Percentiles rank a stretch among this genome's conserved stretches.
These are phyloP conservation scores for Fagus sylvatica DNA, from an alignment of 306 rosid species.

Conservation along the genomic window DNA sequence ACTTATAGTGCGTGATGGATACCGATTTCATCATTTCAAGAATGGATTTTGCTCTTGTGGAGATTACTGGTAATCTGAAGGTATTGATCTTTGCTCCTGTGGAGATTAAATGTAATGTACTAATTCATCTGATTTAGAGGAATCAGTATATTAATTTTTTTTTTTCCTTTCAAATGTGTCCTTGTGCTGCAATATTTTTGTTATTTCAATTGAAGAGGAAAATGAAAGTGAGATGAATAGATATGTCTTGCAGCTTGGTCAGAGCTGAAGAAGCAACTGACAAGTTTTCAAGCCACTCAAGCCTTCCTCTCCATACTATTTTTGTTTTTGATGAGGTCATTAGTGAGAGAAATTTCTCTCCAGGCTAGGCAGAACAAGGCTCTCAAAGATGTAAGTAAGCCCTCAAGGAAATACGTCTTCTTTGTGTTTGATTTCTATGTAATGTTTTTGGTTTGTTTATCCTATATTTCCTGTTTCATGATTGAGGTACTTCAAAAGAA, in stretches of 20 bases:
- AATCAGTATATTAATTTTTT: not conserved
- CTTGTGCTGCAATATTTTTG: not conserved
- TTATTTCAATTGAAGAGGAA: not conserved
- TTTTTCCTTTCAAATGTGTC: not conserved
- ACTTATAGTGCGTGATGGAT: conserved; percentile 51
- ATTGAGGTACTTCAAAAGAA: not conserved
- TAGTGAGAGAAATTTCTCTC: not conserved
- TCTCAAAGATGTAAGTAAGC: not conserved
- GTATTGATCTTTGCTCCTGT: conserved; percentile 30
- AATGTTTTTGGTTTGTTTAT: not conserved
- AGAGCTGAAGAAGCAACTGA: not conserved
- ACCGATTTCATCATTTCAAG: conserved; percentile 54
- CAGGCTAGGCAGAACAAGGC: not conserved
- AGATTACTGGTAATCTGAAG: conserved; percentile 50
- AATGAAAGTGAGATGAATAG: not conserved
- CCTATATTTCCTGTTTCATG: no score
- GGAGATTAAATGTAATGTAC: conserved; percentile 48
- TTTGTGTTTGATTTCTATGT: not conserved
- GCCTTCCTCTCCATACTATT: not conserved
- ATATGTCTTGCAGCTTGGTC: not conserved
- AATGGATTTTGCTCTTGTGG: conserved; percentile 49
- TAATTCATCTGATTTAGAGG: not conserved
- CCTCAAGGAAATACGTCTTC: not conserved
- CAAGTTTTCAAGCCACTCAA: not conserved
- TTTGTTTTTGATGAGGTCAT: not conserved